A percentile compares a stretch with the other conserved stretches of the same genome.
These are phyloP conservation scores for Eutypa lata DNA, from an alignment of 2,329 filamentous ascomycete genomes.

Conservation along the genomic window DNA sequence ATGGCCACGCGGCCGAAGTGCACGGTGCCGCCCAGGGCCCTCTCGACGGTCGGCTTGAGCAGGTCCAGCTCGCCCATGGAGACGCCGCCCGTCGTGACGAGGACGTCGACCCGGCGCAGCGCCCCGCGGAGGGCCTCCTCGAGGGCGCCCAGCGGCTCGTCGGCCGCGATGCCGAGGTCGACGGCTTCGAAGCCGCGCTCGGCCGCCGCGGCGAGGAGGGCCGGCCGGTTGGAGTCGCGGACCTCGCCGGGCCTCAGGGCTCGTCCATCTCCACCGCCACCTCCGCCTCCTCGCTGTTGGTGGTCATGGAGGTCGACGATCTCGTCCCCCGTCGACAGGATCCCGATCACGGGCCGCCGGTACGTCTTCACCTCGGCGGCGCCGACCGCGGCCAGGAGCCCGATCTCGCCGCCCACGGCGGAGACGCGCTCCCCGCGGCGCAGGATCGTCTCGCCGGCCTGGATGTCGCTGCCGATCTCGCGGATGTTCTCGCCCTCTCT, in stretches of 20 bases:
- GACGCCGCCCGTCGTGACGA: constrained; percentile 91
- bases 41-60: constrained; percentile 92
- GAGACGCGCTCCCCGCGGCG: constrained; percentile 78
- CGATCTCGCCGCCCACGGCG: constrained; percentile 84
- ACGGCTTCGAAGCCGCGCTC: constrained; percentile 75
- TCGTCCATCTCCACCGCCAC: constrained; percentile 72
- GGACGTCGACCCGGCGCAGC: constrained; percentile 70
- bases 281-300: neutral
- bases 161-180: constrained; percentile 82
- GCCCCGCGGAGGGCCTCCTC: constrained; percentile 75
- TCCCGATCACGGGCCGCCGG: constrained; percentile 73
- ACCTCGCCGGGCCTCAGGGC: constrained; percentile 76
- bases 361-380: constrained; percentile 69
- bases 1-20: constrained; percentile 95
- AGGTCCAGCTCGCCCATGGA: constrained; percentile 98
- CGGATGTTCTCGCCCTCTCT: constrained; percentile 82
- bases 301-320: neutral
- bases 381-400: constrained; percentile 82
- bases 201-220: constrained; percentile 72
- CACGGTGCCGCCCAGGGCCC: constrained; percentile 83
- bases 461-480: constrained; percentile 85
- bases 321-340: constrained; percentile 93
- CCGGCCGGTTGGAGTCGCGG: constrained; percentile 87
- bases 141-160: constrained; percentile 68
- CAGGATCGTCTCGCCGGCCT: constrained; percentile 66